phyloP scores from a whole-genome alignment of 2,329 filamentous ascomycete genomes.

The Xylaria arbuscula region DNA sequence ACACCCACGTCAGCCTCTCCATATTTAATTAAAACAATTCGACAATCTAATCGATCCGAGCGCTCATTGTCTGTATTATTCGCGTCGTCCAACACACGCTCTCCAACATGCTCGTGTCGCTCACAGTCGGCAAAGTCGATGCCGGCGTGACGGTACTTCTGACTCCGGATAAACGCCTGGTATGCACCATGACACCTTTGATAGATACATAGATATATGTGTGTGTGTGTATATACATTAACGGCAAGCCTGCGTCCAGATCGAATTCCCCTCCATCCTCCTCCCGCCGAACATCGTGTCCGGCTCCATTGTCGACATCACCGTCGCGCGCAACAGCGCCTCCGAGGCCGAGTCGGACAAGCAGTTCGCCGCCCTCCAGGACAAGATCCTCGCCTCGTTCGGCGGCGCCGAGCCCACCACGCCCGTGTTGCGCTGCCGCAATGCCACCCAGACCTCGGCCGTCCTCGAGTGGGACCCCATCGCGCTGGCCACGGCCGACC shows the following conservation, averaged over 20 bases:
- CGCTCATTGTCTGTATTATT: too few species aligned
- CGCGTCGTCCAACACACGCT: neutral
- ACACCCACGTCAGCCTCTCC: too few species aligned
- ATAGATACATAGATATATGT: too few species aligned
- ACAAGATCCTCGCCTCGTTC: constrained; percentile 87
- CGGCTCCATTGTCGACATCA: constrained; percentile 97
- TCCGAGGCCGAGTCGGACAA: constrained; percentile 81
- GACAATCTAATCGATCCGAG: too few species aligned
- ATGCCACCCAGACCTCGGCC: constrained; percentile 97
- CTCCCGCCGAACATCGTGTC: constrained; percentile 95
- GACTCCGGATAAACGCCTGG: constrained; percentile 95
- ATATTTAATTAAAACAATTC: too few species aligned
- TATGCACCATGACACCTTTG: constrained; percentile 54
- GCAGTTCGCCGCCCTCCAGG: constrained; percentile 86
- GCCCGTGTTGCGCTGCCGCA: constrained; percentile 88
- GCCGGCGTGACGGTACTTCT: constrained; percentile 96
- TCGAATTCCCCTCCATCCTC: constrained; percentile 98
- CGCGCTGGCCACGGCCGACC: constrained; percentile 88
- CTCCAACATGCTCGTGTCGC: constrained; percentile 86
- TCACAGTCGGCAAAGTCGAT: constrained; percentile 99
- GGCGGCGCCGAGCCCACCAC: constrained; percentile 80
- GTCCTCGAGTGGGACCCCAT: constrained; percentile 99
- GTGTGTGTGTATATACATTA: constrained; percentile 35
- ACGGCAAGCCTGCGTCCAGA: constrained; percentile 64
- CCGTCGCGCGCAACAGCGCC: constrained; percentile 84